These are phyloP conservation scores for Sarocladium strictum DNA, from an alignment of 2,329 filamentous ascomycete species.

Conservation along the genomic window DNA sequence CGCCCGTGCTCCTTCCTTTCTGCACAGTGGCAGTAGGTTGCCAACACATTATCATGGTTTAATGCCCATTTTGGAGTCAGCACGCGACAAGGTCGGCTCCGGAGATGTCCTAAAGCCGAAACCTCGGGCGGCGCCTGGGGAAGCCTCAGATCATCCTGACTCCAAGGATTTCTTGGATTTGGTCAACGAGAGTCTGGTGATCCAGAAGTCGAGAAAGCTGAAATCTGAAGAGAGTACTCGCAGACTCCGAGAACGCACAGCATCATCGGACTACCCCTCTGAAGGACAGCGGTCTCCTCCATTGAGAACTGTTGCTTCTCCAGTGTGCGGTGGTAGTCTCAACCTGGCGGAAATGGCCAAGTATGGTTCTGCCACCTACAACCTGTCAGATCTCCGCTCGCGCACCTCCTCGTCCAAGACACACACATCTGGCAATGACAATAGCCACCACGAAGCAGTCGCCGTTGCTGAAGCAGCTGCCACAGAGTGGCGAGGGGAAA, in stretches of 20 bases:
- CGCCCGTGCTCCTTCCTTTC: background rate
- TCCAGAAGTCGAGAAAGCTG: background rate
- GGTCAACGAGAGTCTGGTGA: background rate
- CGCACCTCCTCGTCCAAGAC: background rate
- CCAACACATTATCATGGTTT: background rate
- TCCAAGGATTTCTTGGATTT: background rate
- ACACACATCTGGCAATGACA: slow-evolving; percentile 10
- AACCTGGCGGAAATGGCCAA: background rate
- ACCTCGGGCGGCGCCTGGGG: background rate
- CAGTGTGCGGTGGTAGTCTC: background rate
- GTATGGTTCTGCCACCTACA: slow-evolving; percentile 1
- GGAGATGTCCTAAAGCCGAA: background rate
- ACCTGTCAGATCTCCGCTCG: background rate
- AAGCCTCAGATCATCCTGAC: background rate
- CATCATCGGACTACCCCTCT: background rate
- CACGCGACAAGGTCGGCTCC: background rate
- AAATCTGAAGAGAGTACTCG: background rate
- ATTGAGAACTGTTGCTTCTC: background rate
- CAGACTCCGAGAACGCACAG: background rate
- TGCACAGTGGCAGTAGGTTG: background rate
- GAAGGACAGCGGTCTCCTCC: slow-evolving; percentile 5
- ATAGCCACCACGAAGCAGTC: slow-evolving; percentile 16
- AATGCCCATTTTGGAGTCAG: background rate
- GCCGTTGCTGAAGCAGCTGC: slow-evolving; percentile 20
- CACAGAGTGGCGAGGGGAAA: slow-evolving; percentile 21